A percentile compares a stretch with the other conserved stretches of the same genome.
Evolutionary conservation across 2,329 filamentous ascomycete species (phyloP).

Genomic region (Drechslerella stenobrocha): DNA sequence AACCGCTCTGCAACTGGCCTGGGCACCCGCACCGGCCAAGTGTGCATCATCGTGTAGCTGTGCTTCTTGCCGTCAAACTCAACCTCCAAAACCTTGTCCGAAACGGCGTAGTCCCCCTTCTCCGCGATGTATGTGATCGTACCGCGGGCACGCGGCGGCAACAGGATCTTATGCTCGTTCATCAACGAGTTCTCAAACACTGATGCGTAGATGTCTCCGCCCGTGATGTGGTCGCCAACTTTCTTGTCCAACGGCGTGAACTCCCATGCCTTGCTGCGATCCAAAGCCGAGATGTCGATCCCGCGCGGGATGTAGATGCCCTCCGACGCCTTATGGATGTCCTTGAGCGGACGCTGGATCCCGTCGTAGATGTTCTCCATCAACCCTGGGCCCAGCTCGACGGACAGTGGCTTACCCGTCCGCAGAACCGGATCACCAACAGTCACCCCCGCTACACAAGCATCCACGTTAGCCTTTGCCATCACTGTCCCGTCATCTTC

Average conservation of each 20-base stretch:
- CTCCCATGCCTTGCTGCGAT: conserved; percentile 93
- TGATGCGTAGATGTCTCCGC: conserved; percentile 91
- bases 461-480: conserved; percentile 49
- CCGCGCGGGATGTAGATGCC: conserved; percentile 98
- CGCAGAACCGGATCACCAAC: conserved; percentile 90
- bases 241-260: conserved; percentile 83
- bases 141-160: conserved; percentile 85
- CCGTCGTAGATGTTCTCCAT: conserved; percentile 99
- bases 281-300: conserved; percentile 81
- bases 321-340: conserved; percentile 74
- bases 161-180: conserved; percentile 86
- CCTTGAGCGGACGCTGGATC: conserved; percentile 91
- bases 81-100: conserved; percentile 88
- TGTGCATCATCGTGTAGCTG: conserved; percentile 97
- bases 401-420: conserved; percentile 93
- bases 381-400: conserved; percentile 93
- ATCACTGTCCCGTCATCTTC: conserved; percentile 22
- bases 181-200: conserved; percentile 97
- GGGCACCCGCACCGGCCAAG: conserved; percentile 95
- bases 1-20: conserved; percentile 90
- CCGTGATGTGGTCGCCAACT: conserved; percentile 94
- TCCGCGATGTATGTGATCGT: conserved; percentile 87
- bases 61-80: conserved; percentile 97
- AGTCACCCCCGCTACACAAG: conserved; percentile 76
- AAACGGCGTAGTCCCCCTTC: conserved; percentile 91